Conservation (phyloP, 306 rosid species). For the Prunus persica region DNA sequence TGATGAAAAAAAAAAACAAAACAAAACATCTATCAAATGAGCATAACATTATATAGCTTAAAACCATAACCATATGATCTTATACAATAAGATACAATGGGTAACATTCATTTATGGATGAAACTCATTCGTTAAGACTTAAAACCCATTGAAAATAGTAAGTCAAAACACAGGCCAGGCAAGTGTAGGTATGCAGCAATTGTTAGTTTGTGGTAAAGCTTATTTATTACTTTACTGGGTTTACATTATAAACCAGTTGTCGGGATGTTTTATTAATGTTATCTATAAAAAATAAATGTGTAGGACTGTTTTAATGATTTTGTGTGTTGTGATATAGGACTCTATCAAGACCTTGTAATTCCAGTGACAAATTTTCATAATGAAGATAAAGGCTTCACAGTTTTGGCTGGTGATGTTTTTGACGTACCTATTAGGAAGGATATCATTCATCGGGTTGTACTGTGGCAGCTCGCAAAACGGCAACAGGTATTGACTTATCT, state of each 20-base stretch:
- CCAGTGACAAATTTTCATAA: slow-evolving; percentile 82
- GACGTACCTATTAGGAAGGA: slow-evolving; percentile 91
- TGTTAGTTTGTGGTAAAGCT: not conserved
- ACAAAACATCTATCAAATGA: not conserved
- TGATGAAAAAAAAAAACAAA: no score
- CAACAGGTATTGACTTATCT: slow-evolving; percentile 60
- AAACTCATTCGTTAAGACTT: no score
- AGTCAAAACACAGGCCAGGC: no score
- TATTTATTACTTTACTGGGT: slow-evolving; percentile 5
- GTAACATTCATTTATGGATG: not conserved
- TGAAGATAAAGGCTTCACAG: slow-evolving; percentile 85
- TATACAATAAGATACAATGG: not conserved
- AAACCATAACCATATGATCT: not conserved
- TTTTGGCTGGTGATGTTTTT: slow-evolving; percentile 91
- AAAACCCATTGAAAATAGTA: no score
- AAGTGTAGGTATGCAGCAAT: not conserved
- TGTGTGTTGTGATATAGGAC: slow-evolving; percentile 50
- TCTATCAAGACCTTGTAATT: slow-evolving; percentile 72
- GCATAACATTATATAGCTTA: not conserved
- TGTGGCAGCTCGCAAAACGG: slow-evolving; percentile 92
- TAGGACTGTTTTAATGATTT: slow-evolving; percentile 9
- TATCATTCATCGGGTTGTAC: slow-evolving; percentile 81
- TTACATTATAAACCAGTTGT: not conserved
- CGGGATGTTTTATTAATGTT: slow-evolving; percentile 5
- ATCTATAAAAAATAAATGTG: not conserved